Evolutionary conservation across 768 basidiomycete species (phyloP), one percentile per base, ranked within the genome.

Genomic region (Leucosporidium yakuticum): DNA sequence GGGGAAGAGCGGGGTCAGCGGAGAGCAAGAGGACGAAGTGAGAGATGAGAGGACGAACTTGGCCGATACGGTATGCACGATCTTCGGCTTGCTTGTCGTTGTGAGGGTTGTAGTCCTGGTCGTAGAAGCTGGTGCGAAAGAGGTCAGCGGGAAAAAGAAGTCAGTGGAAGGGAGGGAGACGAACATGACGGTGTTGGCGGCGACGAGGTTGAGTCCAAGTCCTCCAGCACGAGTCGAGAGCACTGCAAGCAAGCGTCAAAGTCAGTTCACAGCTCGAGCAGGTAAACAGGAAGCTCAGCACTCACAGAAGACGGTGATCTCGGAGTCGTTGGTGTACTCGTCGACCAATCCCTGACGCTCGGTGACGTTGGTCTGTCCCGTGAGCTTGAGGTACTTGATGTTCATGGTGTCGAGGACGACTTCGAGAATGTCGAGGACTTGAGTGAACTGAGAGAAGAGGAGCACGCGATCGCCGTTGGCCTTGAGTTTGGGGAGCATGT

Each of bases 1-100:
- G 2, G 27, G 8, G 48, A 39, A 4, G 34, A 15, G 29, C 1
- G 25, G 4, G 23, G 34, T 17, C 32, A 47, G 36, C 27, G 20
- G 8, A 2, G 21, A n/a, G 32, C 31, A 20, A 39, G 36, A 4
- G 2, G 25, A 4, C 32, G 25, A 25, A 19, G n/a, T 15, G 25
- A 6, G 55, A 25, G 27, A n/a, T 23, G n/a, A 36, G 20, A 29
- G 20, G n/a, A 32, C 62, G 58, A 20, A 65, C 64, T 63, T 96
- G 93, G 29, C 92, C 95, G 71, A 99, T 96, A 32, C 96, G 88
- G 79, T 97, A 98, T 31, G 93, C 93, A 44, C 96, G 87, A 79
- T 99, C 96, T 68, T 95, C 92, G 1, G 96, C 96, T 80, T 99
- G 96, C 69, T 89, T 86, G 79, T 98, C 96, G 77, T 99, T 99